Conservation (phyloP, 2,329 filamentous ascomycete species). For the Fonsecaea erecta region DNA sequence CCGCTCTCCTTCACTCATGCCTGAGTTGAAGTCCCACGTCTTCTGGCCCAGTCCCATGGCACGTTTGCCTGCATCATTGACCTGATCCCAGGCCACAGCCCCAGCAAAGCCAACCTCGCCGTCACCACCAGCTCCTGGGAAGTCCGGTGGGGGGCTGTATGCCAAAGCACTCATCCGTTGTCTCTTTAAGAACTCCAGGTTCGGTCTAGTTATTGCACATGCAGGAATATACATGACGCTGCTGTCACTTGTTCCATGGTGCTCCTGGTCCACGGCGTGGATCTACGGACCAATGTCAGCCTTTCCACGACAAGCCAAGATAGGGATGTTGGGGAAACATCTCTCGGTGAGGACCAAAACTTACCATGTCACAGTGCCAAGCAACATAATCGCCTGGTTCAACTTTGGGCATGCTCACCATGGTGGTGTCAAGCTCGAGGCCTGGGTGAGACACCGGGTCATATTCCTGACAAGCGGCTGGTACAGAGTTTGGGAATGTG, state of each 20-base stretch:
- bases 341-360: neutral
- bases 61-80: slow-evolving; percentile 54
- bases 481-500: slow-evolving; percentile 71
- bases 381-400: slow-evolving; percentile 75
- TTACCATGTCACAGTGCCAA: slow-evolving; percentile 52
- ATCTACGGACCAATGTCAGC: neutral
- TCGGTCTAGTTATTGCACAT: slow-evolving; percentile 76
- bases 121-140: slow-evolving; percentile 61
- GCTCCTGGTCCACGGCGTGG: slow-evolving; percentile 81
- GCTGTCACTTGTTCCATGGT: slow-evolving; percentile 72
- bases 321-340: neutral
- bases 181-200: slow-evolving; percentile 70
- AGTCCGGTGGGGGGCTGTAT: slow-evolving; percentile 72
- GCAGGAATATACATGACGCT: slow-evolving; percentile 89
- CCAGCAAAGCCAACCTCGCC: slow-evolving; percentile 50
- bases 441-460: slow-evolving; percentile 69
- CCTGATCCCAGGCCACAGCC: slow-evolving; percentile 45
- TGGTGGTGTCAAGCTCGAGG: slow-evolving; percentile 67
- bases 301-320: neutral
- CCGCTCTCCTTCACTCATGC: slow-evolving; percentile 57
- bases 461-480: slow-evolving; percentile 72
- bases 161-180: slow-evolving; percentile 73
- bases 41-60: slow-evolving; percentile 60
- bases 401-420: slow-evolving; percentile 73
- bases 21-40: slow-evolving; percentile 55